A percentile compares a stretch with the other conserved stretches of the same genome.
Evolutionary conservation across 2,329 filamentous ascomycete species (phyloP).

Genomic region (Xylariales sp.): DNA sequence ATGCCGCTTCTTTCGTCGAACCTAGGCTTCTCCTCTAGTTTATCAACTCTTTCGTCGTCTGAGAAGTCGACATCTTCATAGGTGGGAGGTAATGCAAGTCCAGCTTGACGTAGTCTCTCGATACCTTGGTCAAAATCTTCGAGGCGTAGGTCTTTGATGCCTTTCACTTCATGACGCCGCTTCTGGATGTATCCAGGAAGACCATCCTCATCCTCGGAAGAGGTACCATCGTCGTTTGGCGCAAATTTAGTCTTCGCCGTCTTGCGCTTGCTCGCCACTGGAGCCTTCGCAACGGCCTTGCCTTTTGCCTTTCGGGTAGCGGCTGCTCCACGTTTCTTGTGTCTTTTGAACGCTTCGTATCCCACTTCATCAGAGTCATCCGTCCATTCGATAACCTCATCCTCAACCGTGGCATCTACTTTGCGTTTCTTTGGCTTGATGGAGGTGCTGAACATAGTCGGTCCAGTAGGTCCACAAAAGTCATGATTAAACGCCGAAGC

Average conservation of each 20-base stretch:
- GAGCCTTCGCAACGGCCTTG: constrained; percentile 8
- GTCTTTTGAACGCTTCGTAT: constrained; percentile 18
- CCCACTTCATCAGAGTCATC: constrained; percentile 19
- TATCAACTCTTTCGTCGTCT: constrained; percentile 59
- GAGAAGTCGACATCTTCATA: constrained; percentile 74
- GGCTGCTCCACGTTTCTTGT: constrained; percentile 14
- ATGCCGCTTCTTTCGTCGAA: constrained; percentile 53
- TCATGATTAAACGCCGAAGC: too few species aligned
- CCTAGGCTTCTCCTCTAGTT: constrained; percentile 63
- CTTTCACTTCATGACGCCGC: constrained; percentile 64
- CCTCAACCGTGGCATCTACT: not conserved
- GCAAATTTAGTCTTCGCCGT: constrained; percentile 10
- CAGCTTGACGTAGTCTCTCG: constrained; percentile 58
- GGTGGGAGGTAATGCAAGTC: constrained; percentile 70
- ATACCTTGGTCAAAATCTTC: constrained; percentile 61
- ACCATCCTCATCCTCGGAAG: constrained; percentile 38
- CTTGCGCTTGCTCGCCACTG: constrained; percentile 8
- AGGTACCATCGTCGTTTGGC: constrained; percentile 24
- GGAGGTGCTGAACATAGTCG: too few species aligned
- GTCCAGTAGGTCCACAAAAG: too few species aligned
- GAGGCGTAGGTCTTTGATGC: constrained; percentile 28
- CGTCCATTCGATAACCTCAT: constrained; percentile 20
- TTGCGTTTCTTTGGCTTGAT: not conserved
- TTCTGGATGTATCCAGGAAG: constrained; percentile 70
- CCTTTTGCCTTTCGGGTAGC: constrained; percentile 18